Evolutionary conservation across 768 basidiomycete genomes (phyloP).

Genomic region (Pleurotus citrinopileatus): DNA sequence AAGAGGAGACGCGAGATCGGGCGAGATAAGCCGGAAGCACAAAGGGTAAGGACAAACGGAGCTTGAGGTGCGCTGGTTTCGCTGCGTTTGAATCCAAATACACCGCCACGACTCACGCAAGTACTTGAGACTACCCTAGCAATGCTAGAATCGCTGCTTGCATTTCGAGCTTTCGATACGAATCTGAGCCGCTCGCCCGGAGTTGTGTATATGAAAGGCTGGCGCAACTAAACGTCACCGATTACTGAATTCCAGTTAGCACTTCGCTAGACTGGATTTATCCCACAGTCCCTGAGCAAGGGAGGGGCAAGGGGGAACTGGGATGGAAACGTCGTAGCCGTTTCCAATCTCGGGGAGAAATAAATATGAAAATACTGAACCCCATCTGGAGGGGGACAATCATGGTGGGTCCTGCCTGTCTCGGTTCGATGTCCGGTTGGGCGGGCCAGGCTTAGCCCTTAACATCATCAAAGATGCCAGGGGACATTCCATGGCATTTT

Average conservation of each 20-base stretch:
- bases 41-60: too few species aligned
- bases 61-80: background rate
- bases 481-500: background rate
- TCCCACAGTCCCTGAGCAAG: background rate
- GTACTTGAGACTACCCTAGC: too few species aligned
- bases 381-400: slow-evolving; percentile 1
- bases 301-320: background rate
- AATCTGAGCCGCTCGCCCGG: too few species aligned
- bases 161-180: too few species aligned
- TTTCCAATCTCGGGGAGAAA: background rate
- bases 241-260: too few species aligned
- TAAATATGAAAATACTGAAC: background rate
- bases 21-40: too few species aligned
- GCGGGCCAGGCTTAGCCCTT: too few species aligned
- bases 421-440: background rate
- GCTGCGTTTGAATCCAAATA: slow-evolving; percentile 3
- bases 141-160: too few species aligned
- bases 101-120: background rate
- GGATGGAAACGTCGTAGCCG: slow-evolving; percentile 5
- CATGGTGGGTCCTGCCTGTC: background rate
- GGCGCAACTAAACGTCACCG: background rate
- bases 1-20: too few species aligned
- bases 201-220: too few species aligned
- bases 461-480: slow-evolving; percentile 8
- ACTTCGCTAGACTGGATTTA: slow-evolving; percentile 3